Evolutionary conservation across 495 filamentous ascomycete species (phyloP).

Genomic region (Cercophora samala): DNA sequence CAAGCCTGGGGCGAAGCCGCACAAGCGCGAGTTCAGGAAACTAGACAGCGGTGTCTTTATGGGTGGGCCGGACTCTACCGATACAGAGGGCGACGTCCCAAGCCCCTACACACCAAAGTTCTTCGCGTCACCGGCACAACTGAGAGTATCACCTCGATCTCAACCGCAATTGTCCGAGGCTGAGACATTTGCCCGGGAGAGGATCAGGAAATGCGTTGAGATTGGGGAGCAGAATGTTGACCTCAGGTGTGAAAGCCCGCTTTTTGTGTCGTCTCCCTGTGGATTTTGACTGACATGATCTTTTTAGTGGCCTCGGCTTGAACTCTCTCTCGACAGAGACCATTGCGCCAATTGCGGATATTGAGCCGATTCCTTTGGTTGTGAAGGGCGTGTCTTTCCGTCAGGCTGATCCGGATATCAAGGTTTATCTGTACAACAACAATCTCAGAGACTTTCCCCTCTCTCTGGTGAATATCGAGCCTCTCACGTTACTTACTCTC

Average conservation of each 20-base stretch:
- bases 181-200: constrained; percentile 33
- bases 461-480: constrained; percentile 52
- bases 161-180: constrained; percentile 18
- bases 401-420: constrained; percentile 50
- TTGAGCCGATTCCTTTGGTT: constrained; percentile 51
- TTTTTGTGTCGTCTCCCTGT: no score
- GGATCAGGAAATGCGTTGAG: constrained; percentile 58
- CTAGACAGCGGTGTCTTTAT: constrained; percentile 84
- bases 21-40: constrained; percentile 57
- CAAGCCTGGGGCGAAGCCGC: constrained; percentile 36
- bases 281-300: constrained; percentile 15
- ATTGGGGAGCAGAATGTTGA: constrained; percentile 59
- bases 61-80: constrained; percentile 57
- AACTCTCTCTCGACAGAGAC: constrained; percentile 42
- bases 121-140: neutral
- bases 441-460: constrained; percentile 49
- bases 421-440: constrained; percentile 64
- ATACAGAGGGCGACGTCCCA: constrained; percentile 32
- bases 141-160: constrained; percentile 6
- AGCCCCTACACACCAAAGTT: neutral
- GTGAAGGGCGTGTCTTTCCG: constrained; percentile 39
- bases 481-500: constrained; percentile 66
- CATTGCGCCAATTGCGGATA: constrained; percentile 56
- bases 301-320: constrained; percentile 34
- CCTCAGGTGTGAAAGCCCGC: constrained; percentile 63